Conservation (phyloP, 2,329 filamentous ascomycete genomes). For the Cercospora nicotianae region DNA sequence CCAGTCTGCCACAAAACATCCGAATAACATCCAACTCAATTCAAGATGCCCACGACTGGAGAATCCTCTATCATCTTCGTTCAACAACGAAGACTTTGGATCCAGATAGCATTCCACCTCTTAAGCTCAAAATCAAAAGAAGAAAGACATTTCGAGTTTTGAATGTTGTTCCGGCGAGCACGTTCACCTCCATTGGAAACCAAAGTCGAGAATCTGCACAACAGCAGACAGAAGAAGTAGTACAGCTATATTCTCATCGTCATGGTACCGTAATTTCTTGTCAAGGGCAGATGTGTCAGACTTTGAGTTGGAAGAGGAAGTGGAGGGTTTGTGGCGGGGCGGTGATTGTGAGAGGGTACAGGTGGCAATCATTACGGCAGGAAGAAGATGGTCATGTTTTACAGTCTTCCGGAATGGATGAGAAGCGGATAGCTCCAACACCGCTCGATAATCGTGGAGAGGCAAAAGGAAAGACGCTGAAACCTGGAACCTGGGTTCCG, state of each 20-base stretch:
- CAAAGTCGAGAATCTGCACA: not conserved
- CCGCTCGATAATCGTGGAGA: not conserved
- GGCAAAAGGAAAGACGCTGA: not conserved
- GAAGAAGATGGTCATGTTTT: not conserved
- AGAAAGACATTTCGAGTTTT: not conserved
- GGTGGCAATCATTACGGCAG: not conserved
- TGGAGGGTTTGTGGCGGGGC: not conserved
- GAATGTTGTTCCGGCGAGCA: not conserved
- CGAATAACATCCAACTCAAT: not conserved
- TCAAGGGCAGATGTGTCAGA: not conserved
- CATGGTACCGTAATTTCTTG: not conserved
- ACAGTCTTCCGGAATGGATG: not conserved
- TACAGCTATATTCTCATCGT: not conserved
- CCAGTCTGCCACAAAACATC: not conserved
- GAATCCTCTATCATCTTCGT: not conserved
- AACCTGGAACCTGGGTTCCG: not conserved
- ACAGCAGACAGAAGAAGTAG: not conserved
- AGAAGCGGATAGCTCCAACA: not conserved
- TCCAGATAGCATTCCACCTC: not conserved
- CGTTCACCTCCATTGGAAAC: no score
- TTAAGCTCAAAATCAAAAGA: not conserved
- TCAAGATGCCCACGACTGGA: not conserved
- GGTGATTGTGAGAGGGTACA: not conserved
- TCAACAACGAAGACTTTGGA: not conserved
- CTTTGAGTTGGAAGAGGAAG: not conserved